Base-by-base conservation (phyloP, 768 basidiomycete genomes). In the Boletus sensibilis region DNA sequence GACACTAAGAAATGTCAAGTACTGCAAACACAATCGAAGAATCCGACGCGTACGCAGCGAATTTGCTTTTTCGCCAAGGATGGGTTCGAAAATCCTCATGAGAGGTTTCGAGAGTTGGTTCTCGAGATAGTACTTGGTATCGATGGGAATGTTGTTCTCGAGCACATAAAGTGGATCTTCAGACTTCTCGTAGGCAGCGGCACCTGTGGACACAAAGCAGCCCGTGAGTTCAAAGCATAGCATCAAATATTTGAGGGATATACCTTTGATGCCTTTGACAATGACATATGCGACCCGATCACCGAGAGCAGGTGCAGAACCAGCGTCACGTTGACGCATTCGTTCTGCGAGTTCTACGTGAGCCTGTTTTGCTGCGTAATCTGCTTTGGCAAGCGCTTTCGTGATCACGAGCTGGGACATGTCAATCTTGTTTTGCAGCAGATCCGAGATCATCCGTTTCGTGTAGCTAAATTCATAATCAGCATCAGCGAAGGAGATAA, bases 371-470 rank as follows among this genome's bases (percentile, higher is more conserved):
- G 83, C 94, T 48, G 86, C 82, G 67, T 99, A 98, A 67, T 98
- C 97, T 37, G 84, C 78, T 75, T 98, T 99, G 1, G 96, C 79
- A 18, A 98, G 79, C 0, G 96, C 97, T 68, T 99, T 99, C 14
- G 97, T 98, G 65, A 99, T 99, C 68, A 99, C 97, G 21, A 99
- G 81, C 68, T 98, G 97, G 9, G 96, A 98, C 92, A 99, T 96
- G 70, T 99, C 97, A 46, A 99, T 79, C 74, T 90, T 96, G 74
- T 98, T 98, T 69, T 97, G 96, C 29, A 99, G 75, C 2, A 99
- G 79, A 65, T 98, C 95, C 0, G 95, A 84, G 58, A 98, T 98
- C 41, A 85, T 88, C 61, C 90, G 91, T 72, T 99, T 98, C 55
- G 88, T 87, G 67, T 98, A 98, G 27, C 94, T 96, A 60, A 40